Percentiles rank a stretch among this genome's conserved stretches.
phyloP scores from a whole-genome alignment of 139 green algal species.

The Bryopsis sp. region DNA sequence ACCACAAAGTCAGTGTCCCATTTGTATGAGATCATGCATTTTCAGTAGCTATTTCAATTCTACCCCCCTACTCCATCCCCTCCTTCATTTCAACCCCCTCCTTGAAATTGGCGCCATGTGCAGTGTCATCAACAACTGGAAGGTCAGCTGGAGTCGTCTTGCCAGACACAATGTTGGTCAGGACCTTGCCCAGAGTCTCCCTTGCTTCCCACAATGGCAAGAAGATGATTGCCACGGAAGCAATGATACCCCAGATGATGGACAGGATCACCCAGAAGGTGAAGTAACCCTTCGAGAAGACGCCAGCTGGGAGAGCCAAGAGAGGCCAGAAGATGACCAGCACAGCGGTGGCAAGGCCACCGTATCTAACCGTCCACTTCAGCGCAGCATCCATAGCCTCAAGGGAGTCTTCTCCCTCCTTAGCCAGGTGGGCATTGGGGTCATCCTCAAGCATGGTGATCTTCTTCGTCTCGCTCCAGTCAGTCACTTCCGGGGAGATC shows the following conservation, averaged over 20 bases:
- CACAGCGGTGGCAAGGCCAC: slow-evolving; percentile 42
- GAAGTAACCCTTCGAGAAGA: slow-evolving; percentile 52
- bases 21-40: no score
- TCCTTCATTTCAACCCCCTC: background rate
- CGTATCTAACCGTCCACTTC: slow-evolving; percentile 34
- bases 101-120: background rate
- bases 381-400: slow-evolving; percentile 23
- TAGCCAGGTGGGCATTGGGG: background rate
- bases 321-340: slow-evolving; percentile 55
- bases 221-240: slow-evolving; percentile 45
- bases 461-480: slow-evolving; percentile 40
- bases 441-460: slow-evolving; percentile 51
- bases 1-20: no score
- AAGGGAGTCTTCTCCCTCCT: slow-evolving; percentile 29
- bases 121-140: background rate
- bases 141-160: background rate
- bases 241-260: slow-evolving; percentile 57
- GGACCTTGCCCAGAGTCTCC: slow-evolving; percentile 26
- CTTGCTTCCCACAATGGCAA: slow-evolving; percentile 50
- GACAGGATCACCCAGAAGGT: slow-evolving; percentile 56
- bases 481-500: slow-evolving; percentile 43
- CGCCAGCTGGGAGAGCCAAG: slow-evolving; percentile 47
- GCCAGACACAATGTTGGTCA: slow-evolving; percentile 18
- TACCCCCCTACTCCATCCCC: no score
- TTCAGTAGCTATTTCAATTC: no score